Conservation (phyloP, 129 eudicot species). For the Pseudognaphalium luteoalbum region DNA sequence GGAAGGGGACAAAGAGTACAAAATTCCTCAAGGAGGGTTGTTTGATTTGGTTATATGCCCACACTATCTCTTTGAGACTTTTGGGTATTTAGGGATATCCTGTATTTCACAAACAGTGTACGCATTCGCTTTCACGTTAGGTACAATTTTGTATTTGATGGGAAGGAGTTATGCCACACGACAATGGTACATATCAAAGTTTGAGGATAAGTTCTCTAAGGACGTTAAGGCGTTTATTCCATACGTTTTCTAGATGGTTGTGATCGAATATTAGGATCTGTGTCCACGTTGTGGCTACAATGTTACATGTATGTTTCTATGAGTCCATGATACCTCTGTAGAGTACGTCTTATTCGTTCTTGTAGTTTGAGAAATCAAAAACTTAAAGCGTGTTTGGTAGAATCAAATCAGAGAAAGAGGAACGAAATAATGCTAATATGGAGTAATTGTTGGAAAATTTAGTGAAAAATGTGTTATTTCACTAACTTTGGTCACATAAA, state of each 20-base stretch:
- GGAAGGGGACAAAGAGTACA: constrained; percentile 50
- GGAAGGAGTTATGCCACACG: constrained; percentile 61
- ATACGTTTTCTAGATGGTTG: constrained; percentile 31
- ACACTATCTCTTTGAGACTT: constrained; percentile 64
- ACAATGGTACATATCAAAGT: constrained; percentile 58
- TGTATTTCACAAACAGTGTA: constrained; percentile 58
- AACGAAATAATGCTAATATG: no score
- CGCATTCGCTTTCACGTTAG: constrained; percentile 39
- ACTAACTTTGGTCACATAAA: no score
- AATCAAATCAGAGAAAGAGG: no score
- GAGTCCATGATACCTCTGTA: no score
- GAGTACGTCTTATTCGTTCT: no score
- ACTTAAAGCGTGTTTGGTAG: no score
- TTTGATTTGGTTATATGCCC: constrained; percentile 68
- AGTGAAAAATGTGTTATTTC: no score
- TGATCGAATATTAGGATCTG: background rate
- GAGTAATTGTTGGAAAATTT: no score
- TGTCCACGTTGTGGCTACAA: background rate
- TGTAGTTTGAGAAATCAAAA: no score
- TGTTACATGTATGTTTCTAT: no score
- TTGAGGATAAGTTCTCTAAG: constrained; percentile 51
- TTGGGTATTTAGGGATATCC: constrained; percentile 49
- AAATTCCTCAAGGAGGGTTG: constrained; percentile 72
- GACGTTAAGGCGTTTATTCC: constrained; percentile 54
- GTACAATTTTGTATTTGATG: constrained; percentile 39